A percentile compares a stretch with the other conserved stretches of the same genome.
phyloP scores from a whole-genome alignment of 805 yeast genomes.

The Candida arabinofermentans region DNA sequence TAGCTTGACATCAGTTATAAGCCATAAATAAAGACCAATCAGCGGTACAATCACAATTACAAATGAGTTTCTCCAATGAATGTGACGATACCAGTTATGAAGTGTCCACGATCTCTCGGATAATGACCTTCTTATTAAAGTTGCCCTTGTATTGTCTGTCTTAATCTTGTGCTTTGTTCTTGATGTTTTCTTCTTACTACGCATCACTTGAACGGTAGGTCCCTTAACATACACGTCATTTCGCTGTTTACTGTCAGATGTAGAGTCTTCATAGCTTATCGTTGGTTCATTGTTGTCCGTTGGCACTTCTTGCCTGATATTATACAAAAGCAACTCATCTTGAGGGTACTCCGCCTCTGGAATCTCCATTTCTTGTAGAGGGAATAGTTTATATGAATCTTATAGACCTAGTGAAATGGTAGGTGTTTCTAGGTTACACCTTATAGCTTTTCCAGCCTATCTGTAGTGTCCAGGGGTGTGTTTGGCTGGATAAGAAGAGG shows the following conservation, averaged over 20 bases:
- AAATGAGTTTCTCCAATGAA: conserved; percentile 69
- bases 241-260: too few species aligned
- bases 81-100: conserved; percentile 64
- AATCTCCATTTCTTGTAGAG: conserved; percentile 11
- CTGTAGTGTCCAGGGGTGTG: too few species aligned
- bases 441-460: too few species aligned
- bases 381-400: background rate
- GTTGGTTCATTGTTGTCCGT: too few species aligned
- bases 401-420: too few species aligned
- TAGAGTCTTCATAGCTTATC: too few species aligned
- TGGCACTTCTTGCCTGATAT: conserved; percentile 1
- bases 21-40: conserved; percentile 14
- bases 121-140: conserved; percentile 41
- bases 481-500: too few species aligned
- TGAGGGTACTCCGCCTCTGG: conserved; percentile 30
- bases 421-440: too few species aligned
- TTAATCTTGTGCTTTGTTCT: conserved; percentile 22
- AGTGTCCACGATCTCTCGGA: conserved; percentile 75
- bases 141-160: conserved; percentile 14
- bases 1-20: conserved; percentile 7
- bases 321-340: conserved; percentile 26
- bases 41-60: conserved; percentile 56
- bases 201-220: conserved; percentile 5
- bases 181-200: conserved; percentile 29
- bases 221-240: too few species aligned